phyloP scores from a whole-genome alignment of 2,329 filamentous ascomycete species.

The Leptographium flavum region DNA sequence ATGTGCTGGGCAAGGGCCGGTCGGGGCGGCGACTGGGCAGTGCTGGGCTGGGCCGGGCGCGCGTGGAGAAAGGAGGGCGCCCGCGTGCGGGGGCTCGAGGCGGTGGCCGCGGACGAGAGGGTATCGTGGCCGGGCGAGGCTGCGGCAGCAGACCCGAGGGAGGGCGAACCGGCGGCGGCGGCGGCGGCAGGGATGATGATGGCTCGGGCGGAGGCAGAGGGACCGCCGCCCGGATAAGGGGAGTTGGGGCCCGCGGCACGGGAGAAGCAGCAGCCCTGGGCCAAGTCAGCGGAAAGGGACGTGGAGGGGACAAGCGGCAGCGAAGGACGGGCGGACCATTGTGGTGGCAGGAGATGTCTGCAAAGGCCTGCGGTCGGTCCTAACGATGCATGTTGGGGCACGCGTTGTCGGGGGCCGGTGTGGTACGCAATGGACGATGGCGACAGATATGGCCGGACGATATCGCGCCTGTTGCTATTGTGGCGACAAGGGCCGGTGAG shows the following conservation, averaged over 20 bases:
- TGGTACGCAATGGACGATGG: no score
- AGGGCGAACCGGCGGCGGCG: conserved; percentile 6
- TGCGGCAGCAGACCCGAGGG: neutral
- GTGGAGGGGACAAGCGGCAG: no score
- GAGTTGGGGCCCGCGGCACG: conserved; percentile 35
- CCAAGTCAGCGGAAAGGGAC: neutral
- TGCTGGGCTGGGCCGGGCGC: neutral
- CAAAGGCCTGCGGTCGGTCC: no score
- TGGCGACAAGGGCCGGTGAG: no score
- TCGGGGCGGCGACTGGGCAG: conserved; percentile 12
- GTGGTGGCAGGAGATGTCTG: neutral
- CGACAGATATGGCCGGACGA: no score
- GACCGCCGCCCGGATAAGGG: conserved; percentile 32
- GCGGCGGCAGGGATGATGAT: conserved; percentile 29
- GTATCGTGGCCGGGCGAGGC: neutral
- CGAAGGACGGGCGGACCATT: neutral
- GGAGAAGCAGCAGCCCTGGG: conserved; percentile 45
- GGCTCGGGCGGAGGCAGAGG: conserved; percentile 36
- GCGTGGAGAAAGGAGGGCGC: neutral
- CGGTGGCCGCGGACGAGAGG: neutral
- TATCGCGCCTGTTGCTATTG: no score
- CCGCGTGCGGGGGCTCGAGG: neutral
- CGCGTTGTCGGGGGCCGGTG: no score
- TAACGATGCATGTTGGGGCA: no score
- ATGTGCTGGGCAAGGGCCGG: conserved; percentile 47